phyloP scores from a whole-genome alignment of 768 basidiomycete genomes.

The Lactifluus rugatus region DNA sequence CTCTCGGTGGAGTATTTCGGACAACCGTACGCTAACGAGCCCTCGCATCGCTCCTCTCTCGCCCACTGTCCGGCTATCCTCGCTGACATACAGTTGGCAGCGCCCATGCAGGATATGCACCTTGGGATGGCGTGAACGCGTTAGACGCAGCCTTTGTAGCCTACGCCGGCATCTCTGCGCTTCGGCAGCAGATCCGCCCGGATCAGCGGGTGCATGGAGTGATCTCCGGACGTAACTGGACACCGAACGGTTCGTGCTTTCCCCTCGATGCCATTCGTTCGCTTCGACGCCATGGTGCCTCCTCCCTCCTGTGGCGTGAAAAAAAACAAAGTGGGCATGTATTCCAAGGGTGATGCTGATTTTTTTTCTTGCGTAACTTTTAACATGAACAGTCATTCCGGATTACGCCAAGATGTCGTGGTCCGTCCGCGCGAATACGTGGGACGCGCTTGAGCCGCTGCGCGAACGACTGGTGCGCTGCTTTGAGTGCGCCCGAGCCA shows the following conservation, averaged over 20 bases:
- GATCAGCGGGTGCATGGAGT: constrained; percentile 72
- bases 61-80: no score
- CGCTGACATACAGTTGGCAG: constrained; percentile 27
- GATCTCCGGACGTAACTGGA: constrained; percentile 58
- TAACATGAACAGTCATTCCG: constrained; percentile 58
- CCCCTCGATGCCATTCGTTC: neutral
- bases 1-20: constrained; percentile 67
- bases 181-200: constrained; percentile 84
- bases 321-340: neutral
- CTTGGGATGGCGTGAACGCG: constrained; percentile 84
- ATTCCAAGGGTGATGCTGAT: neutral
- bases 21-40: constrained; percentile 45
- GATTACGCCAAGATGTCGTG: constrained; percentile 72
- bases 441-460: constrained; percentile 43
- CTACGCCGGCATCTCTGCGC: constrained; percentile 65
- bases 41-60: neutral
- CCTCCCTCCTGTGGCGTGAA: neutral
- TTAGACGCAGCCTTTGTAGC: constrained; percentile 83
- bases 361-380: no score
- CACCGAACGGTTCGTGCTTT: constrained; percentile 48
- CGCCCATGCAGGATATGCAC: constrained; percentile 70
- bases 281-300: neutral
- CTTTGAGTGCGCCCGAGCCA: constrained; percentile 46
- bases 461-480: constrained; percentile 56
- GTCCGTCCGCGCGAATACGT: constrained; percentile 59